Conservation (phyloP, 805 yeast genomes). For the Saturnispora gosingensis region DNA sequence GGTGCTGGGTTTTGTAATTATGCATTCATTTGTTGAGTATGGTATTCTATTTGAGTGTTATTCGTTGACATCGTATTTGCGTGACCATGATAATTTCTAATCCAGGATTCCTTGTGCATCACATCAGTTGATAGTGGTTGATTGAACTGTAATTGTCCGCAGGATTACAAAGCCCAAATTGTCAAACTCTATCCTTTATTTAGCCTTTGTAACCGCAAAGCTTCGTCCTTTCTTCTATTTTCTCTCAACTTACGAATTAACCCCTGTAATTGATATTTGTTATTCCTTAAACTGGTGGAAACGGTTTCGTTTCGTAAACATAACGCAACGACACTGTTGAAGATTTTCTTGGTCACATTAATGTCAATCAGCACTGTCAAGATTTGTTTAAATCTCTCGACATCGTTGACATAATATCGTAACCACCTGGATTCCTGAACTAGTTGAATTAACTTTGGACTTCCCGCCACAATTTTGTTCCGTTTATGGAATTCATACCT, state of each 20-base stretch:
- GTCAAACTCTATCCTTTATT: neutral
- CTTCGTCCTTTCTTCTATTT: neutral
- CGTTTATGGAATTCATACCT: slow-evolving; percentile 5
- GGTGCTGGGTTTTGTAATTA: no score
- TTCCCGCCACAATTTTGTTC: neutral
- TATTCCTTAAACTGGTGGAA: neutral
- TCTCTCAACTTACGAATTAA: neutral
- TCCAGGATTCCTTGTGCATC: no score
- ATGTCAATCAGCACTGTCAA: neutral
- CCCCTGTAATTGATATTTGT: neutral
- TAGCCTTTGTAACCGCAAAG: neutral
- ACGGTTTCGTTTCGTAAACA: neutral
- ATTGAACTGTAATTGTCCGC: no score
- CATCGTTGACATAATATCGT: slow-evolving; percentile 3
- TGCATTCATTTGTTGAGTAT: no score
- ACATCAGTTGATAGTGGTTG: no score
- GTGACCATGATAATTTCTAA: no score
- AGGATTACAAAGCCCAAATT: no score
- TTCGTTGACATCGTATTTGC: no score
- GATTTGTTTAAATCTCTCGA: slow-evolving; percentile 5
- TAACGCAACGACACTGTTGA: neutral
- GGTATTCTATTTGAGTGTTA: no score
- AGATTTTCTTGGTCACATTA: neutral
- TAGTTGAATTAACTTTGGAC: neutral
- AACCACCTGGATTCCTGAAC: slow-evolving; percentile 8